These are phyloP conservation scores for Silybum marianum DNA, from an alignment of 129 eudicot species.

Conservation along the genomic window DNA sequence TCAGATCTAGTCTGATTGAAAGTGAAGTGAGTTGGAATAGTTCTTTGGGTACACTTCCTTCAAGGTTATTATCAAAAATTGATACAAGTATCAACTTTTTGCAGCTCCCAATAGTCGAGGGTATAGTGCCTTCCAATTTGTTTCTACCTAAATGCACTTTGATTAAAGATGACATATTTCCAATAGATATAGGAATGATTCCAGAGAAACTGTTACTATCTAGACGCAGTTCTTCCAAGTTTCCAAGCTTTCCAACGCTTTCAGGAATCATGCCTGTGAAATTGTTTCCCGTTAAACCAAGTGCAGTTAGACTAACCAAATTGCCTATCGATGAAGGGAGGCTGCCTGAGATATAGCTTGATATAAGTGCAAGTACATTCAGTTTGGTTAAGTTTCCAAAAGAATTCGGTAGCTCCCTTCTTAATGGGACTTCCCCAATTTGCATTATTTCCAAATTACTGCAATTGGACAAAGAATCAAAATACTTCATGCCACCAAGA, in stretches of 20 bases:
- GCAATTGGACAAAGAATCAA: slow-evolving; percentile 27
- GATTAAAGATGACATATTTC: slow-evolving; percentile 16
- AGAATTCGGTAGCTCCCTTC: slow-evolving; percentile 27
- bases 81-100: neutral
- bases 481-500: slow-evolving; percentile 23
- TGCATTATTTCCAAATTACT: slow-evolving; percentile 20
- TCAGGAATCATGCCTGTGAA: slow-evolving; percentile 35
- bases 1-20: slow-evolving; percentile 21
- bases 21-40: slow-evolving; percentile 26
- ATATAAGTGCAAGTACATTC: neutral
- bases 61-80: slow-evolving; percentile 7
- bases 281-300: slow-evolving; percentile 7
- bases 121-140: slow-evolving; percentile 24
- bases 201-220: slow-evolving; percentile 18
- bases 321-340: slow-evolving; percentile 39
- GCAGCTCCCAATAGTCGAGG: slow-evolving; percentile 23
- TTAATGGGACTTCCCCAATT: slow-evolving; percentile 13
- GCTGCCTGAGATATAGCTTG: slow-evolving; percentile 40
- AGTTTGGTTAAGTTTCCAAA: slow-evolving; percentile 25
- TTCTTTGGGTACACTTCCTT: slow-evolving; percentile 19
- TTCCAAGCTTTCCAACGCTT: slow-evolving; percentile 26
- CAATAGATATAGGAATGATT: slow-evolving; percentile 22
- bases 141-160: neutral
- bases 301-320: slow-evolving; percentile 14
- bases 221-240: slow-evolving; percentile 1